phyloP scores from a whole-genome alignment of 225 moss, liverwort and hornwort species.

The Marchantia paleacea region DNA sequence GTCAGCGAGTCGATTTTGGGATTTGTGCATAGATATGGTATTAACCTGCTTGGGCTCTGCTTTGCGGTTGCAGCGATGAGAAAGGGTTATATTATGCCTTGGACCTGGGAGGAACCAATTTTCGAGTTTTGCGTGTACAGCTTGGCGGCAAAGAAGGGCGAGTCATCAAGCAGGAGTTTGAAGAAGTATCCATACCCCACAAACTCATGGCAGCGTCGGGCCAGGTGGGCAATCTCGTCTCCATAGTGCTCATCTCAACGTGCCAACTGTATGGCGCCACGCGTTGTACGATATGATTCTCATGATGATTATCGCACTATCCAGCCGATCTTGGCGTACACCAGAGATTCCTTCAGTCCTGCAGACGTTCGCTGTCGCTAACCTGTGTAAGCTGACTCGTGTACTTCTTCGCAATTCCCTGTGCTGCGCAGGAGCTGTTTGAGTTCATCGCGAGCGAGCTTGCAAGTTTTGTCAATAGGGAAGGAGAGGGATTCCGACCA shows the following conservation, averaged over 20 bases:
- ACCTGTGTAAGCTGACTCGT: neutral
- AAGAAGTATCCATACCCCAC: slow-evolving; percentile 71
- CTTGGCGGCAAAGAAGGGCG: slow-evolving; percentile 71
- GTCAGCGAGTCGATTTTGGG: neutral
- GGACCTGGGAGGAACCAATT: slow-evolving; percentile 94
- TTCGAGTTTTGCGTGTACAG: slow-evolving; percentile 86
- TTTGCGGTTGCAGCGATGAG: slow-evolving; percentile 58
- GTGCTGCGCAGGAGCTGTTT: slow-evolving; percentile 59
- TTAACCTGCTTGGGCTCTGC: neutral
- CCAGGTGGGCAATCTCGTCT: slow-evolving; percentile 47
- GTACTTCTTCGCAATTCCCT: neutral
- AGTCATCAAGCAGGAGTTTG: slow-evolving; percentile 71
- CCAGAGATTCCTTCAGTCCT: neutral
- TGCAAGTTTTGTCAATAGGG: slow-evolving; percentile 56
- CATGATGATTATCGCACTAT: neutral
- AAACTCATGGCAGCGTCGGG: slow-evolving; percentile 68
- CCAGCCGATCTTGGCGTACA: neutral
- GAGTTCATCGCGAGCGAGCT: slow-evolving; percentile 68
- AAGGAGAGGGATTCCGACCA: slow-evolving; percentile 59
- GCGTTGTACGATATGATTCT: slow-evolving; percentile 2
- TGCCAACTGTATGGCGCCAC: neutral
- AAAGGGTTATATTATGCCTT: slow-evolving; percentile 80
- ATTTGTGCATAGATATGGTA: neutral
- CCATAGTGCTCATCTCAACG: neutral
- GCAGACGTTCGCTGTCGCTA: neutral